Evolutionary conservation across 768 basidiomycete species (phyloP).

Genomic region (Hydnomerulius pinastri): DNA sequence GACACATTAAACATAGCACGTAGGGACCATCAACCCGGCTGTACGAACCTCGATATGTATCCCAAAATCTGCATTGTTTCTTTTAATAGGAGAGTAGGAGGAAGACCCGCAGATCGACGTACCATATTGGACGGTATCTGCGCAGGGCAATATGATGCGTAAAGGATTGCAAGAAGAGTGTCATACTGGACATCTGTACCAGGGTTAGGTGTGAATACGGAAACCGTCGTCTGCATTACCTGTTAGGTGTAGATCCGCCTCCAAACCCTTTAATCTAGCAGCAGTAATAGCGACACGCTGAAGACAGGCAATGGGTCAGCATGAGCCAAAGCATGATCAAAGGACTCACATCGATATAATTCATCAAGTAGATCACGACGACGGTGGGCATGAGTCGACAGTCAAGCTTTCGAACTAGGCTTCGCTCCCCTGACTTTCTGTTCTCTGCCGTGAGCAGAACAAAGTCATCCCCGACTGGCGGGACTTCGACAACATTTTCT

Average conservation of each 20-base stretch:
- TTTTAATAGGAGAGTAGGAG: not conserved
- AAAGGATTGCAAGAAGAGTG: slow-evolving; percentile 53
- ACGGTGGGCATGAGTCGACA: slow-evolving; percentile 29
- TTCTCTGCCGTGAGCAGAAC: slow-evolving; percentile 9
- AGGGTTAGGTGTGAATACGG: not conserved
- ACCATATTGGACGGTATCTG: slow-evolving; percentile 73
- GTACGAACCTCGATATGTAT: slow-evolving; percentile 48
- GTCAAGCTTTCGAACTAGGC: slow-evolving; percentile 29
- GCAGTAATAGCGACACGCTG: slow-evolving; percentile 42
- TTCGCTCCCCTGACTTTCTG: slow-evolving; percentile 21
- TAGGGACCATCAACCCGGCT: not conserved
- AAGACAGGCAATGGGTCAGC: not conserved
- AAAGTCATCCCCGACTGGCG: slow-evolving; percentile 8
- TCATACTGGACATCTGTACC: slow-evolving; percentile 51
- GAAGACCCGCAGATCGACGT: slow-evolving; percentile 4
- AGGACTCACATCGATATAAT: slow-evolving; percentile 26
- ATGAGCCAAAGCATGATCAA: not conserved
- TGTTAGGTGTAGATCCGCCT: slow-evolving; percentile 37
- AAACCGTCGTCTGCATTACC: slow-evolving; percentile 16
- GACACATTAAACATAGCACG: not conserved
- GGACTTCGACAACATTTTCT: slow-evolving; percentile 4
- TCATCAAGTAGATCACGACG: slow-evolving; percentile 25
- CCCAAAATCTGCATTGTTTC: slow-evolving; percentile 48
- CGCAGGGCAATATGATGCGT: slow-evolving; percentile 60
- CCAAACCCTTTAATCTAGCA: slow-evolving; percentile 42